Base-by-base conservation (phyloP, 2,329 filamentous ascomycete genomes). In the Herpotrichia juniperi region DNA sequence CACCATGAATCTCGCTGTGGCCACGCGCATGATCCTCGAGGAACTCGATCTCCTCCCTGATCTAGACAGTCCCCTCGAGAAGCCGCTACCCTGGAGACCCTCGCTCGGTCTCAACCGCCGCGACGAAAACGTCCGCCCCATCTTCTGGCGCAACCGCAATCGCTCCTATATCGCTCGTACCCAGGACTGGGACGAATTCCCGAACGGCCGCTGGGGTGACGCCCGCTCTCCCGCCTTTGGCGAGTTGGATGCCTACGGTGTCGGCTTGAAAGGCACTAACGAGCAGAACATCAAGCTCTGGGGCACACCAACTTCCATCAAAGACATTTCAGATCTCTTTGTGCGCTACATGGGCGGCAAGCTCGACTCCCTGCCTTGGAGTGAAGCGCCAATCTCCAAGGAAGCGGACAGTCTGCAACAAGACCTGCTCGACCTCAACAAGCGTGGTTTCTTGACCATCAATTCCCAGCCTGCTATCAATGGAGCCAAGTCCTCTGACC, bases 151-250 rank as follows among this genome's bases (percentile, higher is more conserved):
- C 64, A 97, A 97, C 77, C 87, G 94, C 52, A 94, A 96, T 76
- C 92, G 94, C 70, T 96, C 93, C 3, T 99, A 99, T 67, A 87
- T 99, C 49, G 87, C 91, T 50, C 91, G 94, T 49, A 99, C 94
- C 0, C 93, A 97, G 72, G 93, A 97, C 63, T 99, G 94, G 94
- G 94, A 99, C 67, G 94, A 99, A 74, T 99, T 97, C 66, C 94
- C 94, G 50, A 99, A 99, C 80, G 94, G 94, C 42, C 89, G 94
- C 74, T 99, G 94, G 94, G 96, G 94, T 76, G 94, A 99, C 75
- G 93, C 93, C 46, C 86, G 94, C 59, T 97, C 93, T 52, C 94
- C 94, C 55, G 94, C 94, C 45, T 99, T 97, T 68, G 94, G 94
- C 67, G 92, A 97, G 75, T 80, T 97, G 46, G 93, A 97, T 75